These are phyloP conservation scores for Schizothecium vesticola DNA, from an alignment of 495 filamentous ascomycete genomes.

Conservation along the genomic window DNA sequence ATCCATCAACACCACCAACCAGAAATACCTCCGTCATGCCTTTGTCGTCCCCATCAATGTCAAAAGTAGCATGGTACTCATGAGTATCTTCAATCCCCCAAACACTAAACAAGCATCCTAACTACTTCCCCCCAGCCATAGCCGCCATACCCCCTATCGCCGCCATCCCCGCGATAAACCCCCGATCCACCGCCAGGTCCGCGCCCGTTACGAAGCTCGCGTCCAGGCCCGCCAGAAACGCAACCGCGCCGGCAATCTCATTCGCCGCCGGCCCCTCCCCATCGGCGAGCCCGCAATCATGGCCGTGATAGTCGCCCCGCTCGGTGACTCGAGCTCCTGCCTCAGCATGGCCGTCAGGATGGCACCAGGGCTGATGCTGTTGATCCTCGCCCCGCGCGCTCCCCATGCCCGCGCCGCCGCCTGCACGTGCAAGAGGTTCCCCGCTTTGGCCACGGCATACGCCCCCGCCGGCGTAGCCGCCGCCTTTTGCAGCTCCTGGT, in stretches of 20 bases:
- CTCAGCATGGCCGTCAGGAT: conserved; percentile 27
- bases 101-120: not conserved
- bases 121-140: not conserved
- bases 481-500: not conserved
- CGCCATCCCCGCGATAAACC: conserved; percentile 18
- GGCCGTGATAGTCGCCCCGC: conserved; percentile 5
- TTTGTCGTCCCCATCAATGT: not conserved
- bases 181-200: conserved; percentile 53
- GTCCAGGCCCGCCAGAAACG: conserved; percentile 48
- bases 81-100: not conserved
- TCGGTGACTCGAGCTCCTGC: conserved; percentile 12
- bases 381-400: conserved; percentile 41
- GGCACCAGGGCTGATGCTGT: conserved; percentile 50
- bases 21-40: not conserved
- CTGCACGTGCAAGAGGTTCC: conserved; percentile 47
- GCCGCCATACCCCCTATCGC: not conserved
- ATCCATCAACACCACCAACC: not conserved
- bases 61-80: not conserved
- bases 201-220: conserved; percentile 50
- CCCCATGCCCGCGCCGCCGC: conserved; percentile 49
- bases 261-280: conserved; percentile 31
- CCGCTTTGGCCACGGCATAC: conserved; percentile 48
- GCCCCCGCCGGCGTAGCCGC: conserved; percentile 39
- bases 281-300: conserved; percentile 14
- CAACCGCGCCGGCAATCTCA: conserved; percentile 49